These are phyloP conservation scores for Crithidia acanthocephali DNA, from an alignment of 208 protist species.

Conservation along the genomic window DNA sequence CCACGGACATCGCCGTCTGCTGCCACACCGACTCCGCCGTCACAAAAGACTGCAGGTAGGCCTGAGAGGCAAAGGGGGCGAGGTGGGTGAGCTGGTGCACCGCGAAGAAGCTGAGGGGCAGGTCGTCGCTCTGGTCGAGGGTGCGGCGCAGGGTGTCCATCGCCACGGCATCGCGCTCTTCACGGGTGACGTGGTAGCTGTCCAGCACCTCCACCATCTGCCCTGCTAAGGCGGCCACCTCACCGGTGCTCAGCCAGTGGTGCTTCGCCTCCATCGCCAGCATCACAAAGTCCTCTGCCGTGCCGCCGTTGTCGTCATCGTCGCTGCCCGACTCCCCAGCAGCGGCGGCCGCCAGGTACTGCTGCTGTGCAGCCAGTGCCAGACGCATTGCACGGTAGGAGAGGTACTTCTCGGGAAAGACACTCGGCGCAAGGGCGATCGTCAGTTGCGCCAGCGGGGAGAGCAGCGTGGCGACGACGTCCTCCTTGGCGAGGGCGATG, in stretches of 20 bases:
- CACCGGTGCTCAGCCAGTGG: constrained; percentile 51
- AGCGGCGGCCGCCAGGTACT: neutral
- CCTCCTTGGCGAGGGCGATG: constrained; percentile 34
- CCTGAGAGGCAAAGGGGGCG: constrained; percentile 64
- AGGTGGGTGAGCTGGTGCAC: constrained; percentile 65
- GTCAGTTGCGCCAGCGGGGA: constrained; percentile 41
- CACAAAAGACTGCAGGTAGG: constrained; percentile 46
- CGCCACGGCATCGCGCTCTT: constrained; percentile 50
- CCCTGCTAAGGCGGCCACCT: constrained; percentile 46
- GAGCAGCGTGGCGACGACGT: constrained; percentile 31
- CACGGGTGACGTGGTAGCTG: constrained; percentile 43
- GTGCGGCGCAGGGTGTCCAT: constrained; percentile 36
- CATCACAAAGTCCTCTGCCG: constrained; percentile 29
- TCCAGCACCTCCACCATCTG: constrained; percentile 45
- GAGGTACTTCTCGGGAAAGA: constrained; percentile 80
- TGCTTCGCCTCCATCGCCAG: constrained; percentile 57
- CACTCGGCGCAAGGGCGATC: constrained; percentile 56
- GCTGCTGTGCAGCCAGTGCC: constrained; percentile 30
- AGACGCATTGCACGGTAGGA: constrained; percentile 80
- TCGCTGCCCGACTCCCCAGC: constrained; percentile 3
- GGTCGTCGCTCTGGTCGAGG: constrained; percentile 23
- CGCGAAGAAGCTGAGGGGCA: constrained; percentile 44
- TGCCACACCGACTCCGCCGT: constrained; percentile 47
- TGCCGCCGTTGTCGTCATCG: constrained; percentile 1
- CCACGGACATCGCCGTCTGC: constrained; percentile 36